Evolutionary conservation across 805 yeast species (phyloP), one percentile per base, ranked within the genome.

Genomic region (Candida vartiovaarae): DNA sequence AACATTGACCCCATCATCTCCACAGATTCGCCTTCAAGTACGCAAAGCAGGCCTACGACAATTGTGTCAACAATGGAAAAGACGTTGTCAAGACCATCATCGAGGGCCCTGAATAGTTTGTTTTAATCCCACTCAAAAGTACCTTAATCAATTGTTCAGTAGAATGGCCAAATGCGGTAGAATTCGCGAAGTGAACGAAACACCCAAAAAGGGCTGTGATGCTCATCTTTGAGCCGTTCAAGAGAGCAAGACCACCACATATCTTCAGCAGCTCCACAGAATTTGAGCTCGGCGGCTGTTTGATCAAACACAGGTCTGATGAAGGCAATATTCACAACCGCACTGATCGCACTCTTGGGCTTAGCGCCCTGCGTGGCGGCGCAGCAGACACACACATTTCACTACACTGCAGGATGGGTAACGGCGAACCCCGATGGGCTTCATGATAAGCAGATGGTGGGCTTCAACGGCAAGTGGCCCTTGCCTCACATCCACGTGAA

Each of bases 61-160:
- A 62, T 47, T 69, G 74, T 37, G 80, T 80, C n/a, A 73, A 76
- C 49, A 70, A 74, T 34, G 90, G 90, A 38, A 65, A 74, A 49
- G 63, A 63, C 15, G 83, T 84, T 44, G 80, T 87, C 56, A 88
- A 88, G 70, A 81, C 85, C 49, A 76, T 88, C 56, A 89, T 88
- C 50, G 81, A 75, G 42, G 96, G 95, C 4, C 95, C 95, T 4
- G 60, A 56, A 36, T 35, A n/a, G 11, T 24, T n/a, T 23, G 20
- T 15, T 15, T 15, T 15, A 15, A 15, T 15, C 20, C 20, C 20
- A 15, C 20, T 15, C 20, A 15, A 15, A 15, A 15, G 20, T 15
- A 15, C 20, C 20, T 15, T 15, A 15, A 15, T 15, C 20, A 15
- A 15, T 15, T 15, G 20, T 2, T 15, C 20, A 15, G 20, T 15